Base-by-base conservation (phyloP, 495 filamentous ascomycete species). In the Lophiostoma macrostomum region DNA sequence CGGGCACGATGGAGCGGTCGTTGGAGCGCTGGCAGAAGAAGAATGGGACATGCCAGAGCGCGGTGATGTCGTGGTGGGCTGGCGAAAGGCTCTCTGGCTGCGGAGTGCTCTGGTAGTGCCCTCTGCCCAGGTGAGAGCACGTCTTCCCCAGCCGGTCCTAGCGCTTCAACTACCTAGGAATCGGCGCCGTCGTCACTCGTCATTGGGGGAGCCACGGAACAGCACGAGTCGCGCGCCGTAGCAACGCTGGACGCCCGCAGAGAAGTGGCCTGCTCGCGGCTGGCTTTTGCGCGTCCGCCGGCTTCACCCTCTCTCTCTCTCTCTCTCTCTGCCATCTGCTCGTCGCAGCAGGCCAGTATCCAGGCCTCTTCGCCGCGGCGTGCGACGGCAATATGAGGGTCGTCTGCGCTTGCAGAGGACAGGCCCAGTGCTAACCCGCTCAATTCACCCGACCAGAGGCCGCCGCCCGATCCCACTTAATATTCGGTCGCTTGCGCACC, bases 31-130 rank as follows among this genome's bases (percentile, higher is more conserved):
- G 36, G 43, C 18, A 38, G 57, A 50, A 50, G 50, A 60, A 49
- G 42, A 48, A 30, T 43, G 59, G 42, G 24, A 32, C 53, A 58
- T 62, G 59, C 53, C 49, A 62, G 53, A 51, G 48, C 11, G 38
- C 5, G 27, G 22, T 23, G 14, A 23, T 12, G 48, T 32, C 20
- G 51, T 43, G 38, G 27, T 34, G 53, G 35, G 45, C 37, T 38
- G 48, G 41, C 16, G 31, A 32, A 53, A 43, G 53, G 22, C 41
- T 45, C 24, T 22, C 14, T 20, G 31, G 8, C 32, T 38, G 41
- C 50, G 50, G 50, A 45, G 50, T n/a, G n/a, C n/a, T n/a, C n/a
- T n/a, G n/a, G n/a, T n/a, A n/a, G n/a, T n/a, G n/a, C n/a, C n/a
- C n/a, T n/a, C n/a, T n/a, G n/a, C n/a, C n/a, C n/a, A n/a, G n/a